Base-by-base conservation (phyloP, 140 eudicot genomes). In the Cichorium intybus region DNA sequence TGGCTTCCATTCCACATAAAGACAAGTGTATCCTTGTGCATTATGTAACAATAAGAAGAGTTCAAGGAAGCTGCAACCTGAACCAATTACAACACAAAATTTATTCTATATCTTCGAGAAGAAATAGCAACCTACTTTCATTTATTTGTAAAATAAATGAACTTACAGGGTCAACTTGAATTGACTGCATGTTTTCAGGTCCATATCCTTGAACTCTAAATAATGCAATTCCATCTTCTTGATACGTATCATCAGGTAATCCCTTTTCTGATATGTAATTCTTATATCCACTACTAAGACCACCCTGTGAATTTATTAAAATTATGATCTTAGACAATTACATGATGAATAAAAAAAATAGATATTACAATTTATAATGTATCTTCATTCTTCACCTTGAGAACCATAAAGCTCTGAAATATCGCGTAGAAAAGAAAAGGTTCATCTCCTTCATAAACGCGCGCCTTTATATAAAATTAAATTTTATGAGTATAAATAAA, bases 161-260 rank as follows among this genome's bases (percentile, higher is more conserved):
- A 58, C 91, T 57, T 72, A 92, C 98, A 39, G 85, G 83, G 53
- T 87, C 97, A 60, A 91, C 91, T 85, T 89, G 97, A 68, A 89
- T 85, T 50, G 95, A 83, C 69, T 89, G 97, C 97, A 89, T 89
- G 63, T 89, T 89, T 41, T 89, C 97, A 9, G 97, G 95, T 69
- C 97, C 97, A 53, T 84, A 76, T 20, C 97, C 97, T 75, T 89
- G 97, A 62, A 89, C 82, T 7, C 96, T 83, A 64, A 91, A 91
- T 29, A 91, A 55, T 73, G 95, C 96, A 56, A 87, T 57, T 50
- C 95, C 95, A 60, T 91, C 95, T 66, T 87, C 91, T 41, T 68
- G 55, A 57, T 87, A 91, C 1, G 97, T 91, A 35, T 78, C 88
- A 72, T 91, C 96, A 15, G 84, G 66, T 70, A 87, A 60, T 67